Evolutionary conservation across 139 green algal species (phyloP).

Genomic region (Deuterostichococcus epilithicus): DNA sequence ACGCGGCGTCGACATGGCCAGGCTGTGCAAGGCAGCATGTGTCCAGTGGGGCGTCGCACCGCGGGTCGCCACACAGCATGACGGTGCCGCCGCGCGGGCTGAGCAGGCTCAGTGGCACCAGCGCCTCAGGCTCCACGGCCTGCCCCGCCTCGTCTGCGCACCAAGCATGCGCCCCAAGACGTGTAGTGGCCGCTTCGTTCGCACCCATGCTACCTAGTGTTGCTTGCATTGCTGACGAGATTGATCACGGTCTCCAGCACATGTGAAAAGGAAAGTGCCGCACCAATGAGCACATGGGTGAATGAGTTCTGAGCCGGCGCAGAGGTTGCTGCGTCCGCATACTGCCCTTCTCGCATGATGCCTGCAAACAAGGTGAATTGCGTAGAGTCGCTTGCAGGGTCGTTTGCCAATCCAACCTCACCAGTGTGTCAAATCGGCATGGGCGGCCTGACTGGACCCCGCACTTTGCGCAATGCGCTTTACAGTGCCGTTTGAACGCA

Average conservation of each 20-base stretch:
- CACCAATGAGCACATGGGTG: conserved; percentile 65
- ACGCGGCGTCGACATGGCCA: no score
- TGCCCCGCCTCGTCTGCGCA: conserved; percentile 14
- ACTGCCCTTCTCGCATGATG: conserved; percentile 13
- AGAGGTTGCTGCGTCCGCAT: background rate
- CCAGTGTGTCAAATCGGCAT: no score
- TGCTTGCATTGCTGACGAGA: no score
- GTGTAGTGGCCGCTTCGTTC: no score
- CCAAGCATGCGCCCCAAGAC: no score
- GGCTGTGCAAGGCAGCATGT: no score
- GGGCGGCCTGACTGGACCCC: no score
- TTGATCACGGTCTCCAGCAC: background rate
- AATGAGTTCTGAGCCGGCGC: conserved; percentile 24
- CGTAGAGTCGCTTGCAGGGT: no score
- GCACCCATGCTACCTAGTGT: no score
- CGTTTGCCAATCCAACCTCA: no score
- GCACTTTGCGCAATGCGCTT: no score
- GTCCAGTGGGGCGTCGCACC: background rate
- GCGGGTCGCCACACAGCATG: conserved; percentile 68
- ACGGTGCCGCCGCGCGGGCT: background rate
- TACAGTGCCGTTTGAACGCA: no score
- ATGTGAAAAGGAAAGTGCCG: conserved; percentile 22
- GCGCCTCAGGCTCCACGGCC: conserved; percentile 49
- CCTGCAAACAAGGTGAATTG: background rate
- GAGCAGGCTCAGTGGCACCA: conserved; percentile 58